These are phyloP conservation scores for Cryptosporidium felis DNA, from an alignment of 169 alveolate genomes.

Conservation along the genomic window DNA sequence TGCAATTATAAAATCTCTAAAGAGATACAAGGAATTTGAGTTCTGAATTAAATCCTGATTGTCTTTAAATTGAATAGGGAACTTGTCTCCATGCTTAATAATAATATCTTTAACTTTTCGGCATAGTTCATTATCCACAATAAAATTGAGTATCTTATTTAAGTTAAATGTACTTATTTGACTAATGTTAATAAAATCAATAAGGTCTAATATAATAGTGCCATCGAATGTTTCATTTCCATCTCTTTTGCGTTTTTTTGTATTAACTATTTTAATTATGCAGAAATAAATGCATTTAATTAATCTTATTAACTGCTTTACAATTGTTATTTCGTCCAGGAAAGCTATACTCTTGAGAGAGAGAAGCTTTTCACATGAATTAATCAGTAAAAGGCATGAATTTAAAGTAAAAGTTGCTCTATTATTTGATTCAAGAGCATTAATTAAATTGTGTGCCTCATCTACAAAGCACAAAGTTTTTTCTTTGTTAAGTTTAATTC, in stretches of 20 bases:
- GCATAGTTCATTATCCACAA: conserved; percentile 59
- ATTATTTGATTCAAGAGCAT: conserved; percentile 62
- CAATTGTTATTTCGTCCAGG: neutral
- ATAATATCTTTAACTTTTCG: conserved; percentile 70
- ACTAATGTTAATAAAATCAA: conserved; percentile 70
- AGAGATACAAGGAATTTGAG: conserved; percentile 66
- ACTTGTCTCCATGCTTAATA: conserved; percentile 22
- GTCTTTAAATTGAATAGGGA: neutral
- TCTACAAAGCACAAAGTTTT: conserved; percentile 77
- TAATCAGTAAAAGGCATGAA: neutral
- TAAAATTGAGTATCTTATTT: conserved; percentile 19
- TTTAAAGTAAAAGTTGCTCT: conserved; percentile 3
- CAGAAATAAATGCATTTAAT: conserved; percentile 11
- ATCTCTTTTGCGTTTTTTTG: neutral
- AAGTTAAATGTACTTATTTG: conserved; percentile 67
- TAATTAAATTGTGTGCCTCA: conserved; percentile 82
- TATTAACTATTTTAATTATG: neutral
- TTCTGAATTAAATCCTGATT: neutral
- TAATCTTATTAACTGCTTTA: conserved; percentile 23
- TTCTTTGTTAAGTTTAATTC: conserved; percentile 71
- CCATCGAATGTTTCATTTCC: neutral
- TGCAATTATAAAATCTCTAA: conserved; percentile 66
- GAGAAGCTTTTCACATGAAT: conserved; percentile 26
- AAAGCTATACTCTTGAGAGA: neutral
- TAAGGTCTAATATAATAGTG: neutral